Evolutionary conservation across 1,139 yeast genomes (phyloP), one percentile per base, ranked within the genome.

Genomic region (Martiniozyma asiatica): DNA sequence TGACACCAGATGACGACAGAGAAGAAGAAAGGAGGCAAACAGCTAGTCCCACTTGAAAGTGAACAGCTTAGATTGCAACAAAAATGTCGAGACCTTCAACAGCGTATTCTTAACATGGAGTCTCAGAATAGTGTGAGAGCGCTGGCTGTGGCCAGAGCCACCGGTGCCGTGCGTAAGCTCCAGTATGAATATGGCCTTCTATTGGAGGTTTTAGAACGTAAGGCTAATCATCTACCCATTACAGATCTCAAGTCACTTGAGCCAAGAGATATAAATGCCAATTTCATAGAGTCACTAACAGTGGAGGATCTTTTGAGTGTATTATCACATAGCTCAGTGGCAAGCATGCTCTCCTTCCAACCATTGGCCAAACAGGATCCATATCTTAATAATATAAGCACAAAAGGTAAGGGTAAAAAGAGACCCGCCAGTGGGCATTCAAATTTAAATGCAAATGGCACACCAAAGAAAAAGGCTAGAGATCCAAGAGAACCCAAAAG

Each of bases 401-500:
- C 34, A 13, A 19, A 26, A 17, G 16, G 25, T 5, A 30, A 28
- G 22, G 26, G 18, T 4, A 37, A 34, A 19, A 35, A 39, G 32
- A 44, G 34, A 27, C 36, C 40, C 31, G 37, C 36, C n/a, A 34
- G 34, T 6, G 23, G 25, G 11, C 26, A 31, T 11, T 9, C 24
- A 2, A 35, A 33, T 19, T 16, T 24, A 17, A 14, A 22, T 12
- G 10, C 24, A 14, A 17, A 24, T 13, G 25, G 35, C 9, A 29
- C 39, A 7, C 37, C 45, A 20, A 45, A 40, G 25, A 48, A 44
- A 31, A 45, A 47, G 22, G 30, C 59, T 17, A 68, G 85, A 45
- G 94, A 81, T 51, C 94, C 94, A 4, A 76, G 73, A 42, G 66
- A 78, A 46, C 95, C 96, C 11, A 81, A 81, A 45, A 65, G 93